Percentiles rank a stretch among this genome's conserved stretches.
Evolutionary conservation across 768 basidiomycete genomes (phyloP).

Genomic region (Termitomyces sp.): DNA sequence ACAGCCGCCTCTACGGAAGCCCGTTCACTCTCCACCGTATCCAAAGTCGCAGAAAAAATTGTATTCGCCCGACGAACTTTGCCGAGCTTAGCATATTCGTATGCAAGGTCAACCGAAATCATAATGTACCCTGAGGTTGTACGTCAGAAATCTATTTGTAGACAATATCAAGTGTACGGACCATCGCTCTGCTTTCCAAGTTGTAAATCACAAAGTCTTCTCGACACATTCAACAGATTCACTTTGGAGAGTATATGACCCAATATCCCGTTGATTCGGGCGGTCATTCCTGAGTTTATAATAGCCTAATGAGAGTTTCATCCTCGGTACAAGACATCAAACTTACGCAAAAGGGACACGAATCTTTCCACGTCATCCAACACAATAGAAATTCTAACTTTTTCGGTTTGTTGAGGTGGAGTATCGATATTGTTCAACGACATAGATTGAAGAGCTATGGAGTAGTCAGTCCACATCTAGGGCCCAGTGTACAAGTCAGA

Average conservation of each 20-base stretch:
- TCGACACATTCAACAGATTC: conserved; percentile 59
- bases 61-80: conserved; percentile 61
- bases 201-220: conserved; percentile 55
- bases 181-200: conserved; percentile 42
- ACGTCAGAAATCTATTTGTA: not conserved
- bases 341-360: conserved; percentile 52
- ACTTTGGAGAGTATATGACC: conserved; percentile 65
- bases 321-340: not conserved
- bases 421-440: conserved; percentile 25
- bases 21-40: conserved; percentile 36
- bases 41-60: conserved; percentile 60
- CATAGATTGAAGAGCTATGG: conserved; percentile 25
- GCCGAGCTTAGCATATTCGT: conserved; percentile 78
- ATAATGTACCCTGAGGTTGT: conserved; percentile 50
- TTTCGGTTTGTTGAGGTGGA: conserved; percentile 23
- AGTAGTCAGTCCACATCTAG: not conserved
- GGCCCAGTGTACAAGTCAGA: not conserved
- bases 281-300: conserved; percentile 46
- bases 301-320: not conserved
- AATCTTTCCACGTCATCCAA: conserved; percentile 42
- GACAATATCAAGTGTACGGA: conserved; percentile 19
- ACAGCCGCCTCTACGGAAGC: conserved; percentile 51
- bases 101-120: conserved; percentile 68
- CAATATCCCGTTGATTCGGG: conserved; percentile 65
- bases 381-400: conserved; percentile 7